Conservation (phyloP, 2,329 filamentous ascomycete genomes). For the Aspergillus nomiae region DNA sequence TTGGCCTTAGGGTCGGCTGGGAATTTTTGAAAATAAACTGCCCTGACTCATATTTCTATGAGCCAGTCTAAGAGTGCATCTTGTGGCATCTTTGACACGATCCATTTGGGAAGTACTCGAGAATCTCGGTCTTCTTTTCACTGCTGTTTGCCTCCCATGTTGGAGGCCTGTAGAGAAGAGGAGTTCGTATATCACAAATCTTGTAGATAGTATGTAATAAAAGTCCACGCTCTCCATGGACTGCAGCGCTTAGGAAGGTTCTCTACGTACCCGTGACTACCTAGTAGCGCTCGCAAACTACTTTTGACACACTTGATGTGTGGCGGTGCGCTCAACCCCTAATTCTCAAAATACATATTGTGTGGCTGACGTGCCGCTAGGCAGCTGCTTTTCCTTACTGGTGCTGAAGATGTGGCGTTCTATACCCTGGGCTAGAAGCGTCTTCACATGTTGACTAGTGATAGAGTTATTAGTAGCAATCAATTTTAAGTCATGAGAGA, state of each 20-base stretch:
- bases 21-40: slow-evolving; percentile 71
- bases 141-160: slow-evolving; percentile 35
- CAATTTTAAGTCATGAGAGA: not conserved
- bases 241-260: too few relatives aligned
- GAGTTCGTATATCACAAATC: not conserved
- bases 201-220: not conserved
- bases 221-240: too few relatives aligned
- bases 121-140: slow-evolving; percentile 41
- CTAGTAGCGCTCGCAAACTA: too few relatives aligned
- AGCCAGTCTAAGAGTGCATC: slow-evolving; percentile 17
- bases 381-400: slow-evolving; percentile 18
- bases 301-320: too few relatives aligned
- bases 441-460: not conserved
- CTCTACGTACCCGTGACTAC: too few relatives aligned
- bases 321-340: not conserved
- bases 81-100: not conserved
- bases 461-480: not conserved
- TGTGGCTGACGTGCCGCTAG: slow-evolving; percentile 19
- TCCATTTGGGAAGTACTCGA: slow-evolving; percentile 4
- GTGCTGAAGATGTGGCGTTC: slow-evolving; percentile 13
- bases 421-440: not conserved
- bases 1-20: slow-evolving; percentile 69
- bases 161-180: slow-evolving; percentile 44
- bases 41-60: slow-evolving; percentile 27
- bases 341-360: slow-evolving; percentile 7